A percentile compares a stretch with the other conserved stretches of the same genome.
These are phyloP conservation scores for Penicillium taxi DNA, from an alignment of 495 filamentous ascomycete genomes.

Conservation along the genomic window DNA sequence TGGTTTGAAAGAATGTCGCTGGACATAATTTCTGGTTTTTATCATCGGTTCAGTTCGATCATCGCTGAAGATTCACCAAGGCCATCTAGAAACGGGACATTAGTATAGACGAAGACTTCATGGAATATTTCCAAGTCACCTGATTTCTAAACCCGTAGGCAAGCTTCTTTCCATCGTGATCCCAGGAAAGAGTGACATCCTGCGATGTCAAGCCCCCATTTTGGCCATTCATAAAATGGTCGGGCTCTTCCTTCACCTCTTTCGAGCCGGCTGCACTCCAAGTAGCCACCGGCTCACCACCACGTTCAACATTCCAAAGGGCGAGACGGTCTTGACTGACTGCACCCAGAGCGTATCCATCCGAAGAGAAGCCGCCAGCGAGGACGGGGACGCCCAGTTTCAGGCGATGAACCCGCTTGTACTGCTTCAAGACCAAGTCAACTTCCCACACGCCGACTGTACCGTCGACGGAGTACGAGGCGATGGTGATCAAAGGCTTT, in stretches of 20 bases:
- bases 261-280: constrained; percentile 42
- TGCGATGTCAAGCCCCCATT: constrained; percentile 28
- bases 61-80: constrained; percentile 39
- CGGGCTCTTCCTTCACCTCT: constrained; percentile 25
- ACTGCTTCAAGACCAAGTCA: constrained; percentile 49
- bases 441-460: constrained; percentile 64
- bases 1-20: not conserved
- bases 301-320: constrained; percentile 66
- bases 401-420: constrained; percentile 46
- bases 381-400: constrained; percentile 47
- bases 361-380: constrained; percentile 60
- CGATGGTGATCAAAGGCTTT: constrained; percentile 29
- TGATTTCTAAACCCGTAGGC: constrained; percentile 63
- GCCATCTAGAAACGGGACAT: constrained; percentile 26
- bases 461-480: constrained; percentile 48
- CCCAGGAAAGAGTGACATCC: constrained; percentile 61
- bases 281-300: constrained; percentile 54
- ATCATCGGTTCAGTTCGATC: constrained; percentile 10
- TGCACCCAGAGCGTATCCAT: constrained; percentile 62
- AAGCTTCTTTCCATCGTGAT: constrained; percentile 64
- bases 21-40: not conserved
- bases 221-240: constrained; percentile 30
- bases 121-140: constrained; percentile 44
- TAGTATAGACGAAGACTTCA: constrained; percentile 6
- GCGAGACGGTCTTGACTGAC: constrained; percentile 56